Conservation (phyloP, 148 eudicot genomes). For the Arctostaphylos glauca region DNA sequence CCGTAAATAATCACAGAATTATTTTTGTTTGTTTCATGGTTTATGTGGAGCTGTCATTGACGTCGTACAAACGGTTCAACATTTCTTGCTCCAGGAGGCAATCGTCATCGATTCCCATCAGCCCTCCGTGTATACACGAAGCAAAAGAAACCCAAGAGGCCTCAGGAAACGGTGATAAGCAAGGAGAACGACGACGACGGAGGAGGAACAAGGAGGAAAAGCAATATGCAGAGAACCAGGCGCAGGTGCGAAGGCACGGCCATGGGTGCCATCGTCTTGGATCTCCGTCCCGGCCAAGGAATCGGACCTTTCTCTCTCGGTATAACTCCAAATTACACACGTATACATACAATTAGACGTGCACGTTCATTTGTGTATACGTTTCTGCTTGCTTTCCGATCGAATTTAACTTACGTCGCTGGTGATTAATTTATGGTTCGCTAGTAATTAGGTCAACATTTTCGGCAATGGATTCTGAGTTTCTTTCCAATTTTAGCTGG, state of each 20-base stretch:
- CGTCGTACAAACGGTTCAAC: neutral
- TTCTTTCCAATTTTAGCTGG: neutral
- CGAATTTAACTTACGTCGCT: neutral
- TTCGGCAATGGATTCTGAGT: neutral
- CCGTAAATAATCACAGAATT: no score
- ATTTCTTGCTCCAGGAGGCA: slow-evolving; percentile 19
- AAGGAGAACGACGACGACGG: neutral
- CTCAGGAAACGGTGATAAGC: neutral
- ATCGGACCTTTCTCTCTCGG: slow-evolving; percentile 87
- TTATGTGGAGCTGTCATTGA: neutral
- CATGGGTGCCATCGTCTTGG: slow-evolving; percentile 83
- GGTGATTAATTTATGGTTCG: neutral
- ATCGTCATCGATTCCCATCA: slow-evolving; percentile 14
- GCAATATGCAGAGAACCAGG: slow-evolving; percentile 48
- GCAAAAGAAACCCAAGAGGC: neutral
- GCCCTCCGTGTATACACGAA: neutral
- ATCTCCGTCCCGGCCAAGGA: slow-evolving; percentile 87
- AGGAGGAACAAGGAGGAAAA: neutral
- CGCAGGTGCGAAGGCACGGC: slow-evolving; percentile 89
- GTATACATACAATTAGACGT: no score
- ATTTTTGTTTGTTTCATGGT: no score
- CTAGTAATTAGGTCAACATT: neutral
- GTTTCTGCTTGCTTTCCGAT: neutral
- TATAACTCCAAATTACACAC: slow-evolving; percentile 13
- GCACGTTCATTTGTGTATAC: no score